Evolutionary conservation across 306 rosid genomes (phyloP), one percentile per base, ranked within the genome.

Genomic region (Gleditsia sinensis): DNA sequence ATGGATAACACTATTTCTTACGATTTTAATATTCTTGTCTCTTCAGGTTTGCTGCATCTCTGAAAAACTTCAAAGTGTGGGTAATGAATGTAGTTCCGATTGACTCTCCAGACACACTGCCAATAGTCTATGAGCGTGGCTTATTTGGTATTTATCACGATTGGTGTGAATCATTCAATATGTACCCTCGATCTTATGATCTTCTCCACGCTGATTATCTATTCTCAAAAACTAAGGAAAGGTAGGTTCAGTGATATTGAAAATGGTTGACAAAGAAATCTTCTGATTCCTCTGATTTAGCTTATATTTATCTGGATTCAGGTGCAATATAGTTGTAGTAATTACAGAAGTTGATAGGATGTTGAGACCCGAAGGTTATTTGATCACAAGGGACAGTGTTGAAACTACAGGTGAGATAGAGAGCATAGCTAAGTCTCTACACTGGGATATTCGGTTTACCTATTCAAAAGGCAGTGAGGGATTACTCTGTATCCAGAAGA

Each of bases 161-260:
- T 67, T 92, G 97, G 97, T 89, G 97, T 24, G 96, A 92, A 78
- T 88, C 97, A 4, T 87, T 89, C 82, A 89, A 78, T 65, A 89
- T 93, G 50, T 92, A 92, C 74, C 97, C 97, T 21, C 78, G 97
- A 76, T 71, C 93, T 55, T 89, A 92, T 53, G 97, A 92, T 87
- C 88, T 92, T 83, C 81, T 92, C 43, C 90, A 92, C 71, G 97
- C 93, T 1, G 96, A 92, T 71, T 84, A 85, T 66, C 85, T 92
- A 30, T 87, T 92, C 78, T 87, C 91, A 28, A 67, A 60, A 20
- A 78, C 84, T 27, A 89, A 84, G 68, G 75, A 83, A 68, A 87
- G 89, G 97, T 86, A 80, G n/a, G 68, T 63, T 27, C 5, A 50
- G 23, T 48, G 56, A 43, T 21, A 50, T 74, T 63, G 13, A 55